Evolutionary conservation across 345 rosid genomes (phyloP).

Genomic region (Camelina laxa): DNA sequence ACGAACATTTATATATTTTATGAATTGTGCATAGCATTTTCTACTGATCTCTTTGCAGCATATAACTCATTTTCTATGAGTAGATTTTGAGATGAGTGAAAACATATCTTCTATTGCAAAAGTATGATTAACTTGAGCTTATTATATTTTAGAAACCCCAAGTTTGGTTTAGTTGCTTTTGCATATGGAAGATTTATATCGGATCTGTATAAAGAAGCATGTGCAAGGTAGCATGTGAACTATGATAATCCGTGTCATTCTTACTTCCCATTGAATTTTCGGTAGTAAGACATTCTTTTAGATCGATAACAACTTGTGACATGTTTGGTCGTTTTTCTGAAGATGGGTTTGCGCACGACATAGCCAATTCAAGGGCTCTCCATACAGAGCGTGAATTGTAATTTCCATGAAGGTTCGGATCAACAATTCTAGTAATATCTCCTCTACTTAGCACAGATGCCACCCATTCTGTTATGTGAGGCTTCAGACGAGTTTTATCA

Average conservation of each 20-base stretch:
- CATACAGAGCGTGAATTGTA: slow-evolving; percentile 43
- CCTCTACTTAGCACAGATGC: slow-evolving; percentile 40
- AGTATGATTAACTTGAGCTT: no score
- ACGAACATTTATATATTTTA: no score
- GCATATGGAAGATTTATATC: no score
- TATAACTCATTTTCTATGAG: no score
- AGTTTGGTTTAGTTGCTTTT: no score
- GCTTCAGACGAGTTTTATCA: background rate
- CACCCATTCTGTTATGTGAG: slow-evolving; percentile 47
- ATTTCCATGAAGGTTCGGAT: slow-evolving; percentile 48
- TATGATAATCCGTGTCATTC: background rate
- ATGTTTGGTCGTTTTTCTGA: slow-evolving; percentile 47
- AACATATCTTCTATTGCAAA: no score
- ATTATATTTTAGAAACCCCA: no score
- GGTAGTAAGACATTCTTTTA: slow-evolving; percentile 41
- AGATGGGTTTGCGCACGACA: slow-evolving; percentile 44
- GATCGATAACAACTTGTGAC: slow-evolving; percentile 38
- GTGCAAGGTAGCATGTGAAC: no score
- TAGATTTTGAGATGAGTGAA: no score
- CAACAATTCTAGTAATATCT: slow-evolving; percentile 47
- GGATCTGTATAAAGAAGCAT: no score
- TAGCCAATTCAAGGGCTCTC: slow-evolving; percentile 54
- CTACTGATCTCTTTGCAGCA: no score
- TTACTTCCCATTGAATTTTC: background rate
- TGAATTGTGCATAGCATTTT: no score